phyloP scores from a whole-genome alignment of 2,329 filamentous ascomycete species.

The Keithomyces neogunnii region DNA sequence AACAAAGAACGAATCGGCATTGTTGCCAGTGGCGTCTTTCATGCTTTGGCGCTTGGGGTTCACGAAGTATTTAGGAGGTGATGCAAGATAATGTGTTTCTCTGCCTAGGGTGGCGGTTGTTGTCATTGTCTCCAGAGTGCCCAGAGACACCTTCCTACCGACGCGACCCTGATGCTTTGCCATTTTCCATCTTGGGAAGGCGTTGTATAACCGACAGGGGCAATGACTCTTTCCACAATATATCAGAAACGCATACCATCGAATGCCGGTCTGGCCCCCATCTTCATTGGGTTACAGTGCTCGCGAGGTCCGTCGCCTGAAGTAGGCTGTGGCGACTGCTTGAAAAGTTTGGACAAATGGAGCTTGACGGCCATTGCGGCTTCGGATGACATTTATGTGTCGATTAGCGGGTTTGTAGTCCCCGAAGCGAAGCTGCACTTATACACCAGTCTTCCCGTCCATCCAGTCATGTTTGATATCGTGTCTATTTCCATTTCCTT shows the following conservation, averaged over 20 bases:
- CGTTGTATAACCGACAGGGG: background rate
- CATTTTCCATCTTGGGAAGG: background rate
- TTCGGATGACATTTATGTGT: background rate
- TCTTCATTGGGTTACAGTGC: no score
- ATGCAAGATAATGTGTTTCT: background rate
- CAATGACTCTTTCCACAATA: background rate
- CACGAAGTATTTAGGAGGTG: background rate
- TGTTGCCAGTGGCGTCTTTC: background rate
- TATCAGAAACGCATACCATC: background rate
- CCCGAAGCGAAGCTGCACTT: background rate
- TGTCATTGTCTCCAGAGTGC: background rate
- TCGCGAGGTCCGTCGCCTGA: no score
- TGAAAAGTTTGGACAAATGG: no score
- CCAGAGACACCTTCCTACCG: background rate
- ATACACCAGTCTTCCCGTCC: background rate
- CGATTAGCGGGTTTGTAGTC: background rate
- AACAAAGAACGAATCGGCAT: slow-evolving; percentile 4
- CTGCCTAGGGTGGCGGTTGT: background rate
- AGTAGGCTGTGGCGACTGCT: no score
- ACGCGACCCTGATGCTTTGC: background rate
- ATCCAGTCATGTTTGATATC: background rate
- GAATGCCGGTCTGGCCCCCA: no score
- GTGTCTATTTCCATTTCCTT: background rate
- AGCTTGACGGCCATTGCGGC: no score
- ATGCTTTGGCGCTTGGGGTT: background rate